Conservation (phyloP, 768 basidiomycete genomes). For the Mycena rebaudengoi region DNA sequence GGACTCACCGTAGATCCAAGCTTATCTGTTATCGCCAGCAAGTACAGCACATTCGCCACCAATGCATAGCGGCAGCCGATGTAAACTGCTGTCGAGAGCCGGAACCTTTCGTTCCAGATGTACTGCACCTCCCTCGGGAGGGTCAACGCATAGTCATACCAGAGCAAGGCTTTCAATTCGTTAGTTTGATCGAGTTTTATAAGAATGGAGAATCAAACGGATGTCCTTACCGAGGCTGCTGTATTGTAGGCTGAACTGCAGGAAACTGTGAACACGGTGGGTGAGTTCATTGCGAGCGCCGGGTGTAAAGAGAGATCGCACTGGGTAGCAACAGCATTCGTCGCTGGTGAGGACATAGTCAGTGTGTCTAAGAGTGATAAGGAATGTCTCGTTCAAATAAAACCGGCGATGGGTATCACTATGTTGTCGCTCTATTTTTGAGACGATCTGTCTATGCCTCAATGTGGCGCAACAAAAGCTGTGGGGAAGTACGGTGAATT, state of each 20-base stretch:
- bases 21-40: constrained; percentile 34
- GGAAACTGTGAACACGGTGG: constrained; percentile 8
- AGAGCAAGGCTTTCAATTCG: constrained; percentile 34
- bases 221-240: constrained; percentile 35
- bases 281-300: too few relatives aligned
- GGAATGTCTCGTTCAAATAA: too few relatives aligned
- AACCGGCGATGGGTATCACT: too few relatives aligned
- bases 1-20: constrained; percentile 32
- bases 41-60: constrained; percentile 41
- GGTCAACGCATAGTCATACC: constrained; percentile 43
- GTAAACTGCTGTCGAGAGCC: constrained; percentile 41
- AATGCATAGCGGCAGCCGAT: constrained; percentile 45
- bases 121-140: constrained; percentile 41
- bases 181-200: not conserved
- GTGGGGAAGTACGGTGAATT: too few relatives aligned
- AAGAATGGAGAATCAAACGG: too few relatives aligned
- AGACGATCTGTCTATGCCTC: too few relatives aligned
- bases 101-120: constrained; percentile 38
- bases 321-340: constrained; percentile 18
- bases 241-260: constrained; percentile 31
- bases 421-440: too few relatives aligned
- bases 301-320: not conserved
- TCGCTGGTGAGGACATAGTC: constrained; percentile 17
- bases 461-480: too few relatives aligned
- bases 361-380: too few relatives aligned